Evolutionary conservation across 1,284 basidiomycete genomes (phyloP).

Genomic region (Retiboletus fuscus): DNA sequence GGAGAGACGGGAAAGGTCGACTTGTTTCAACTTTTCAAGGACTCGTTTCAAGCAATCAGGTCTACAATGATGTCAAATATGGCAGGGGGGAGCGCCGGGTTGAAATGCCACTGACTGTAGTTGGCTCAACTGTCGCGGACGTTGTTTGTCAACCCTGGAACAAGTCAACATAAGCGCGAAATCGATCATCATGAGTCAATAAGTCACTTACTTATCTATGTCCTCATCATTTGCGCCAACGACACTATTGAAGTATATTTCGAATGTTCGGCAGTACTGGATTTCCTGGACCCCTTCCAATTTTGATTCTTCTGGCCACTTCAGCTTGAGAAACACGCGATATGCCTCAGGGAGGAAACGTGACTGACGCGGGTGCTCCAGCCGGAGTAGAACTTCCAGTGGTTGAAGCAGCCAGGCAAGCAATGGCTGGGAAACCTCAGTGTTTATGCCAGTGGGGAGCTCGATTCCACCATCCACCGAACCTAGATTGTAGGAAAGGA

Average conservation of each 20-base stretch:
- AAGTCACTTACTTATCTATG: conserved; percentile 4
- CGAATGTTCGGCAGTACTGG: conserved; percentile 47
- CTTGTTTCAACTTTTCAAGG: conserved; percentile 3
- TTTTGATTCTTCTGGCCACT: background rate
- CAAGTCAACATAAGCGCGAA: background rate
- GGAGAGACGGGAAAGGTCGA: background rate
- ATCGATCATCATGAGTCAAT: background rate
- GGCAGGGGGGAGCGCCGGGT: background rate
- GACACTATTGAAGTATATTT: conserved; percentile 54
- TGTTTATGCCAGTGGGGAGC: background rate
- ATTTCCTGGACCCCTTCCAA: conserved; percentile 5
- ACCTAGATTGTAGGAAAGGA: conserved; percentile 14
- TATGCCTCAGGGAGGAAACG: conserved; percentile 20
- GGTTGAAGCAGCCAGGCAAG: conserved; percentile 27
- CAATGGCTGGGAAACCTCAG: conserved; percentile 16
- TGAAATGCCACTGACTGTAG: background rate
- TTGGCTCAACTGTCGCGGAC: background rate
- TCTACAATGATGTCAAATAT: conserved; percentile 2
- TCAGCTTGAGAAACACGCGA: conserved; percentile 11
- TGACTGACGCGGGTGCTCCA: conserved; percentile 5
- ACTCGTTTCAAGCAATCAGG: conserved; percentile 3
- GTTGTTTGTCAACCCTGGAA: background rate
- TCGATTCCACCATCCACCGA: background rate
- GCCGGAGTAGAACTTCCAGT: conserved; percentile 9
- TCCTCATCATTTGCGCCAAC: background rate